phyloP scores from a whole-genome alignment of 2,329 filamentous ascomycete species.

The Phialophora verrucosa region DNA sequence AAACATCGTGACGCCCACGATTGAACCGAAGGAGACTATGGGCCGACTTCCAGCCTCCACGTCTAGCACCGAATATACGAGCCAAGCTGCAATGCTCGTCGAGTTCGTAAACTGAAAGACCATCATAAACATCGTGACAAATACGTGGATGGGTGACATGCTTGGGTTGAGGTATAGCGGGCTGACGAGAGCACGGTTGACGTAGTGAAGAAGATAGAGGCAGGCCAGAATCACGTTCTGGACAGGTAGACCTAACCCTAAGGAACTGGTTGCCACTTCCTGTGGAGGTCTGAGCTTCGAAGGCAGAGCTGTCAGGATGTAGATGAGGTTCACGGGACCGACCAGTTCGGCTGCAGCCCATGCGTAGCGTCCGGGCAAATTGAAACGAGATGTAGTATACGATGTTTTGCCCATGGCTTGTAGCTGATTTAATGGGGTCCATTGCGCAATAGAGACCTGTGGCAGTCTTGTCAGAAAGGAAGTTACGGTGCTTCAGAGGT shows the following conservation, averaged over 20 bases:
- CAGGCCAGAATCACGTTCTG: slow-evolving; percentile 46
- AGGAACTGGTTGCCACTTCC: slow-evolving; percentile 28
- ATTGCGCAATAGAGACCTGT: slow-evolving; percentile 75
- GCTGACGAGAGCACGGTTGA: slow-evolving; percentile 83
- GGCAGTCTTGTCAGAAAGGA: slow-evolving; percentile 17
- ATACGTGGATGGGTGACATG: slow-evolving; percentile 85
- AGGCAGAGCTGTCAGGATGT: slow-evolving; percentile 75
- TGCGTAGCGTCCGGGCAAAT: slow-evolving; percentile 84
- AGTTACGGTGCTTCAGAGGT: neutral
- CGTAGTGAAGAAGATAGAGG: slow-evolving; percentile 77
- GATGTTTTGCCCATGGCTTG: slow-evolving; percentile 96
- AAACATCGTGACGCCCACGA: slow-evolving; percentile 75
- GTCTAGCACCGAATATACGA: slow-evolving; percentile 54
- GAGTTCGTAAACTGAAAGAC: slow-evolving; percentile 83
- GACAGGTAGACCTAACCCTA: slow-evolving; percentile 42
- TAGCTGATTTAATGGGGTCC: slow-evolving; percentile 45
- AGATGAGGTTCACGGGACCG: slow-evolving; percentile 77
- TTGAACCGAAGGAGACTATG: slow-evolving; percentile 30
- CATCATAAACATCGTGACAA: slow-evolving; percentile 69
- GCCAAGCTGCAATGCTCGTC: slow-evolving; percentile 76
- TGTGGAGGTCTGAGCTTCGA: slow-evolving; percentile 45
- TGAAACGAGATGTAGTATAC: slow-evolving; percentile 61
- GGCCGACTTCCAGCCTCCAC: slow-evolving; percentile 56
- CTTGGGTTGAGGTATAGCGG: slow-evolving; percentile 81
- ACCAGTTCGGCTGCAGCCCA: slow-evolving; percentile 90